Base-by-base conservation (phyloP, 306 rosid species). In the Betula pendula region DNA sequence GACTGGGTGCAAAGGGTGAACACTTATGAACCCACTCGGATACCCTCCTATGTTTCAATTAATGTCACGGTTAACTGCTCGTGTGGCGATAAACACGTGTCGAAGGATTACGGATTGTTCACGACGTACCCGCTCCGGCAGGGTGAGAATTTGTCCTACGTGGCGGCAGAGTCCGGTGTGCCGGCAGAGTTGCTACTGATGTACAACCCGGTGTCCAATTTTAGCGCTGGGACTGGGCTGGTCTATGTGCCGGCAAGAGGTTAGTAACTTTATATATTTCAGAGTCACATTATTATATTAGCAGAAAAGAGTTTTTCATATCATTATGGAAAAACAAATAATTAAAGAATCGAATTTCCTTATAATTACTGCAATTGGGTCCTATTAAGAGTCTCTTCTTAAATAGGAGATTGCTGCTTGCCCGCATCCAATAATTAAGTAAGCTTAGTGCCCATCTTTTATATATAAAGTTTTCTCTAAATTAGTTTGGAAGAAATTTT, bases 241-340 rank as follows among this genome's bases (percentile, higher is more conserved):
- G 82, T 89, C 7, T 86, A 85, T 84, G 75, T 92, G 90, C 97
- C 97, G 84, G 93, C 97, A 9, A 86, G 62, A 92, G 97, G 97
- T 91, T 53, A 74, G 83, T 48, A 20, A 44, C 12, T 3, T 31
- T n/a, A 20, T 19, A 20, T n/a, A n/a, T n/a, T 4, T 45, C 44
- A 1, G 2, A 3, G 69, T 63, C 24, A 16, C 24, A 5, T 38
- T 38, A 38, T 38, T 6, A 33, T n/a, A 16, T 16, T 50, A 50
- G 17, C 17, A 50, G n/a, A 50, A 52, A 17, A 52, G 8, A n/a
- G 0, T 33, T 38, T 38, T 0, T 38, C 8, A 38, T 6, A 6
- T 38, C 8, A 0, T 38, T 38, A 38, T 38, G 42, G 42, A 38
- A 35, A 35, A 38, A 38, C 42, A 4, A 38, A 38, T 5, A 38